Evolutionary conservation across 306 rosid species (phyloP), one percentile per base, ranked within the genome.

Genomic region (Senna siamea): DNA sequence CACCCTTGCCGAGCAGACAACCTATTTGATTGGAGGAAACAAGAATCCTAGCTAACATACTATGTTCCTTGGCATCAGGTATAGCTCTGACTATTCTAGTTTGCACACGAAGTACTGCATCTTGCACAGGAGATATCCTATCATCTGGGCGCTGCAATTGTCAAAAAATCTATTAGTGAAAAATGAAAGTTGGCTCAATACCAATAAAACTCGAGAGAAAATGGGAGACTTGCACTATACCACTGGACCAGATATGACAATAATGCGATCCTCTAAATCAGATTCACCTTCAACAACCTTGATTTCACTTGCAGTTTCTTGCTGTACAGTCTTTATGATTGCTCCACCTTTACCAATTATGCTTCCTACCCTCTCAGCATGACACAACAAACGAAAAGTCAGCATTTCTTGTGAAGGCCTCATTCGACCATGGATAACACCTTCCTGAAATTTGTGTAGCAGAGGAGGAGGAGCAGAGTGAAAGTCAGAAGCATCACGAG

Each of bases 1-100:
- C 99, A 67, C 96, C 96, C 81, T 90, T 94, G 69, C 99, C 99
- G 14, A 95, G 93, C 66, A 95, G 96, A 82, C 99, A 95, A 37
- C 98, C 98, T 62, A 90, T 88, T 84, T 94, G 95, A 75, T 80
- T 90, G 58, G 93, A 83, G 78, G 93, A 88, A 80, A 95, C 89
- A 68, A 95, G 90, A 75, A 95, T 65, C 87, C 96, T 95, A 4
- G 99, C 92, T 60, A 85, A 75, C 80, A 82, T 78, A 38, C 78
- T 73, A 51, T 87, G 92, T 44, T 90, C 98, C 85, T 86, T 87
- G 75, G 65, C 72, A 78, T 89, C 96, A 46, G 92, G 89, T 53
- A 77, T 51, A 68, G 96, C 92, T 87, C 85, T 86, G 61, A 79
- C 87, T 67, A 95, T 88, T 82, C 96, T 87, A 69, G 66, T 79